Percentiles rank a stretch among this genome's conserved stretches.
Conservation (phyloP, 805 yeast species). For the Suhomyces kilbournensis region DNA sequence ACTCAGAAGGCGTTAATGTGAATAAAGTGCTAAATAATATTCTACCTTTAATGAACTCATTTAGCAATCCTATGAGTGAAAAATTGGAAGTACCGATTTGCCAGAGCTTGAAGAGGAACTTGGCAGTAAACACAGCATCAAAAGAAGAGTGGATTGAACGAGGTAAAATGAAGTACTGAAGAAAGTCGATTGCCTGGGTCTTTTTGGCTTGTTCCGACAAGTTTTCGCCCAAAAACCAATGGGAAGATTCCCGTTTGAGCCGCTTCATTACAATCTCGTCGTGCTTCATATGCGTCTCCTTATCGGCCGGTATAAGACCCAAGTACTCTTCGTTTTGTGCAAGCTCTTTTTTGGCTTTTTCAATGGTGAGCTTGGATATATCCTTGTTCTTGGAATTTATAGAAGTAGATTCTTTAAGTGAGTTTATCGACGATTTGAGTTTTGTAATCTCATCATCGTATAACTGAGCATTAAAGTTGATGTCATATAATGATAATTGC, state of each 20-base stretch:
- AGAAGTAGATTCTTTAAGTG: constrained; percentile 34
- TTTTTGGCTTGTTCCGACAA: neutral
- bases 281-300: constrained; percentile 44
- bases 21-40: constrained; percentile 58
- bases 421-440: constrained; percentile 31
- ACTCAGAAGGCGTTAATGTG: constrained; percentile 70
- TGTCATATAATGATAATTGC: constrained; percentile 70
- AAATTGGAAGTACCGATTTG: constrained; percentile 32
- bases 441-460: constrained; percentile 50
- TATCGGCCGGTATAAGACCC: constrained; percentile 35
- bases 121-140: constrained; percentile 71
- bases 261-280: constrained; percentile 24
- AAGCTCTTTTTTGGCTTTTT: constrained; percentile 23
- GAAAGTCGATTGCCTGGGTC: constrained; percentile 29
- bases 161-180: constrained; percentile 71
- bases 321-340: constrained; percentile 23
- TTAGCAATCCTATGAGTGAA: constrained; percentile 37
- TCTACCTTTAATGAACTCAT: constrained; percentile 46
- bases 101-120: constrained; percentile 56
- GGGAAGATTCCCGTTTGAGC: constrained; percentile 22
- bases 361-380: constrained; percentile 14
- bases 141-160: constrained; percentile 74
- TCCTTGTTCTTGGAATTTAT: constrained; percentile 26
- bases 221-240: constrained; percentile 40
- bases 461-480: constrained; percentile 48